Base-by-base conservation (phyloP, 352 stramenopile species). In the Globisporangium abappressorium region DNA sequence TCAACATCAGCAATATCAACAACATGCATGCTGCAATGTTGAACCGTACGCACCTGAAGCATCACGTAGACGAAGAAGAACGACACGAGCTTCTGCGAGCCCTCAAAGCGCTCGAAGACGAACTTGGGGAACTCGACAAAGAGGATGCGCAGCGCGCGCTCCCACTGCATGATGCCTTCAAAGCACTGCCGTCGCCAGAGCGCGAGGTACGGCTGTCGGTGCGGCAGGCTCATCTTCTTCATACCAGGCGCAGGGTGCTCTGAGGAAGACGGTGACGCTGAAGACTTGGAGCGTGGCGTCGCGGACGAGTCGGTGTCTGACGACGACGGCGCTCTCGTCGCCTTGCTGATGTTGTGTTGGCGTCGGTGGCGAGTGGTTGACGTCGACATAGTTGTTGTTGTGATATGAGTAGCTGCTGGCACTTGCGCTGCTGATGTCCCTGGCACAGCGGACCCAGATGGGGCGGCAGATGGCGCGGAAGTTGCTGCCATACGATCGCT, bases 41-140 rank as follows among this genome's bases (percentile, higher is more conserved):
- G 14, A 3, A 1, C 4, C 34, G 12, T 26, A 62, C 60, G 20
- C 22, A 78, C 72, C 70, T 81, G 84, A 26, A 93, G 69, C 85
- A 93, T 93, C 51, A 93, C 85, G 70, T 93, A 93, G 28, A 91
- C 82, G 55, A 93, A 91, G 73, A 93, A 93, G 74, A 93, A 92
- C 34, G 81, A 83, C 28, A 93, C 73, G 55, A 89, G 72, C 14
- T 83, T 89, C 57, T 84, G 77, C 15, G 79, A 51, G 54, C 74
- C 81, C 3, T 85, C 77, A 12, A 91, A 68, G 14, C 68, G 73
- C 33, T 81, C 64, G 28, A 89, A 90, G 15, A 87, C 65, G 2
- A 88, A 65, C 58, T 76, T 82, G 1, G 85, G 85, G 14, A 85
- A 46, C 12, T 69, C 70, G 20, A 94, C 81, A 55, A 92, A 91